These are phyloP conservation scores for Cladophialophora yegresii DNA, from an alignment of 2,329 filamentous ascomycete species.

Conservation along the genomic window DNA sequence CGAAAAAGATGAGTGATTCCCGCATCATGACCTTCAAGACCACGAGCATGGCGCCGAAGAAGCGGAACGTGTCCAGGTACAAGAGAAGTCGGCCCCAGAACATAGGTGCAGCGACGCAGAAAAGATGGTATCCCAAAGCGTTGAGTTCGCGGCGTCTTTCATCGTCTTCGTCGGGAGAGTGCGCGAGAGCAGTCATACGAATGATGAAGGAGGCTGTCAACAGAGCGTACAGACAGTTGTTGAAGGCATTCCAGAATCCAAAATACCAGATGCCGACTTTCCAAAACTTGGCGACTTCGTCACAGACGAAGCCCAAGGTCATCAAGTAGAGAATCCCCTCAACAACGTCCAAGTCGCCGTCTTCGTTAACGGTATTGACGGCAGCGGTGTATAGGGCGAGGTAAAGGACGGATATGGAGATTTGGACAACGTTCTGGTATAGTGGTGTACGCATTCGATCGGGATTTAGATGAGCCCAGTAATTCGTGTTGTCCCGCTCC, in stretches of 20 bases:
- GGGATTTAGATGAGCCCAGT: conserved; percentile 82
- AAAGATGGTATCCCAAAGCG: conserved; percentile 84
- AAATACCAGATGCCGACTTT: conserved; percentile 91
- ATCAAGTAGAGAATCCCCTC: conserved; percentile 87
- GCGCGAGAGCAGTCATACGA: conserved; percentile 74
- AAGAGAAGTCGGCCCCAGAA: conserved; percentile 93
- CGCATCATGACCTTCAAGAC: conserved; percentile 95
- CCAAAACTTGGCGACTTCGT: conserved; percentile 86
- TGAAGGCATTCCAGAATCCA: conserved; percentile 97
- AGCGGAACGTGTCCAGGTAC: conserved; percentile 89
- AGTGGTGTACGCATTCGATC: conserved; percentile 89
- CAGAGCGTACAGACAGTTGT: conserved; percentile 76
- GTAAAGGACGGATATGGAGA: conserved; percentile 80
- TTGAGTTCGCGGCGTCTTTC: conserved; percentile 66
- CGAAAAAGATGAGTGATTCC: conserved; percentile 94
- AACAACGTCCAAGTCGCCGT: conserved; percentile 78
- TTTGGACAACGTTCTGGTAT: conserved; percentile 89
- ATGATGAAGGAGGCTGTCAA: conserved; percentile 76
- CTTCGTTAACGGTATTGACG: conserved; percentile 89
- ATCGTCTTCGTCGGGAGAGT: conserved; percentile 55
- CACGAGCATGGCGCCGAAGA: conserved; percentile 98
- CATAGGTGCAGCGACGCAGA: conserved; percentile 91
- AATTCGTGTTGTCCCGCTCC: conserved; percentile 74
- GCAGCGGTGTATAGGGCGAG: conserved; percentile 82
- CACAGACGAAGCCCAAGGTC: conserved; percentile 85